phyloP scores from a whole-genome alignment of 2,329 filamentous ascomycete genomes.

The Cucurbitaria berberidis region DNA sequence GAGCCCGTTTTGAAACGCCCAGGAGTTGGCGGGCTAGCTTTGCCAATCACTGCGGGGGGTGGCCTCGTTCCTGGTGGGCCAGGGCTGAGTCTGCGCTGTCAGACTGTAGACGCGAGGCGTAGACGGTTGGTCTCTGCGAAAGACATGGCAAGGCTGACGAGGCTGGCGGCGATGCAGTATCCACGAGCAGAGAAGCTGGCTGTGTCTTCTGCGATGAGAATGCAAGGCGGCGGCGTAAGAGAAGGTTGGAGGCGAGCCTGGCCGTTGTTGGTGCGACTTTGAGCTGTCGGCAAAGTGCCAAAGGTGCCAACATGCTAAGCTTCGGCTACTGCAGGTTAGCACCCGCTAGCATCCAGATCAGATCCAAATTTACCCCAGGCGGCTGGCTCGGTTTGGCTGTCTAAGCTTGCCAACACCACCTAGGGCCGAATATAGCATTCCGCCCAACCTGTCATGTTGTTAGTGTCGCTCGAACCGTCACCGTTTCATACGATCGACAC shows the following conservation, averaged over 20 bases:
- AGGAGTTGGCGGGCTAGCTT: constrained; percentile 15
- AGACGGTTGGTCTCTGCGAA: not conserved
- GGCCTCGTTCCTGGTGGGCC: constrained; percentile 11
- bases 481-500: constrained; percentile 15
- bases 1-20: constrained; percentile 30
- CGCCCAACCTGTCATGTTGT: constrained; percentile 8
- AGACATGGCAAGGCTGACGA: constrained; percentile 2
- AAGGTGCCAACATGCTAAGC: constrained; percentile 23
- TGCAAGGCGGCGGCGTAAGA: not conserved
- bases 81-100: constrained; percentile 8
- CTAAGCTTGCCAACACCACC: not conserved
- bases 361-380: constrained; percentile 31
- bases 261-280: not conserved
- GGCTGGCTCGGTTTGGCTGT: constrained; percentile 1
- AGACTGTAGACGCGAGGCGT: too few relatives aligned
- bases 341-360: constrained; percentile 8
- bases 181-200: not conserved
- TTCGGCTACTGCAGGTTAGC: constrained; percentile 17
- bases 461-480: constrained; percentile 9
- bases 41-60: constrained; percentile 22
- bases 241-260: not conserved
- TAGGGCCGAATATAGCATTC: not conserved
- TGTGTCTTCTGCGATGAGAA: not conserved
- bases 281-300: not conserved
- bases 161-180: not conserved